These are phyloP conservation scores for Cinnamomum micranthum DNA, from an alignment of 164 flowering plant genomes.

Conservation along the genomic window DNA sequence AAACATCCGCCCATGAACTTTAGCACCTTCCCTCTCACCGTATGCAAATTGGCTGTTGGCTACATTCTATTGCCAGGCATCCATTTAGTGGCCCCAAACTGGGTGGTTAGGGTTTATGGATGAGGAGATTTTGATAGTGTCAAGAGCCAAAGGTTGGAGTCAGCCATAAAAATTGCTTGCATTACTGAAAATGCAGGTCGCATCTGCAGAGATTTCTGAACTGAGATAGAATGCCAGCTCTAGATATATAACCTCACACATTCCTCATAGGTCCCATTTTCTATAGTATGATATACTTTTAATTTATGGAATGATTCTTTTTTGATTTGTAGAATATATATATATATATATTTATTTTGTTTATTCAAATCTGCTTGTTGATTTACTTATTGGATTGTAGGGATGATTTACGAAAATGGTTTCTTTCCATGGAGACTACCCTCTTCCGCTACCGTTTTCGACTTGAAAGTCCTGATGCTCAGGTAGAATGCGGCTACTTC, in stretches of 20 bases:
- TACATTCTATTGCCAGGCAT: background rate
- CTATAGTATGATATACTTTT: background rate
- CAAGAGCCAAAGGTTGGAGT: background rate
- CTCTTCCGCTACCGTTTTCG: constrained; percentile 75
- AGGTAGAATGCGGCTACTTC: constrained; percentile 38
- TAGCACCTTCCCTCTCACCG: no score
- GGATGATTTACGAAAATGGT: constrained; percentile 92
- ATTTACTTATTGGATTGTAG: constrained; percentile 20
- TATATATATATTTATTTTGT: no score
- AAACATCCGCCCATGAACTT: background rate
- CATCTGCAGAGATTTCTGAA: background rate
- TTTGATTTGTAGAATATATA: no score
- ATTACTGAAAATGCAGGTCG: background rate
- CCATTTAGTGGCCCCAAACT: background rate
- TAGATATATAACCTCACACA: background rate
- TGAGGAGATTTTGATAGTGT: background rate
- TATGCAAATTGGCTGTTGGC: background rate
- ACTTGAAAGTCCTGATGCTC: constrained; percentile 40
- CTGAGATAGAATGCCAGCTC: background rate
- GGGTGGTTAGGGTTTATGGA: background rate
- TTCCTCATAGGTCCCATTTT: background rate
- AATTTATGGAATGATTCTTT: background rate
- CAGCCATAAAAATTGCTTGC: background rate
- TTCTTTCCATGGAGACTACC: constrained; percentile 75
- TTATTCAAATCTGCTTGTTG: background rate